Evolutionary conservation across 2,329 filamentous ascomycete species (phyloP), one percentile per base, ranked within the genome.

Genomic region (Beauveria sp.): DNA sequence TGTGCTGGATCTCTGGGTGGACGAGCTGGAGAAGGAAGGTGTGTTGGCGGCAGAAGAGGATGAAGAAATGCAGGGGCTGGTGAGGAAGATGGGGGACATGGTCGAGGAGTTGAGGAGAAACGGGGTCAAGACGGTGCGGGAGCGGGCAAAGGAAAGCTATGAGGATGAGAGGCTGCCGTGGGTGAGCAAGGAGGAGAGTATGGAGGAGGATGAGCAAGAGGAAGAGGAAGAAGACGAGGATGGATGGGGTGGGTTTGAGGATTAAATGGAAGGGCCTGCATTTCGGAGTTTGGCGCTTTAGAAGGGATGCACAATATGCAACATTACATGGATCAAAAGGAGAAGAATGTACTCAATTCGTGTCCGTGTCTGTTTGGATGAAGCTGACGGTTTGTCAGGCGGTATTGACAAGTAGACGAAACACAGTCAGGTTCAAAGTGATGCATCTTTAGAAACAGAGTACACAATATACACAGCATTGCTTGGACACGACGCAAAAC

Each of bases 1-100:
- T 75, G 83, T 92, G 16, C 74, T 96, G 64, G 94, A 99, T 76
- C 83, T 97, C 59, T 97, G 90, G 85, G 83, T 96, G 9, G 94
- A 97, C 72, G 92, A 97, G 80, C 74, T 92, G 68, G 89, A 92
- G 73, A 87, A 86, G 70, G 83, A 85, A 40, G 83, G 86, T 58
- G 78, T 83, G 41, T 66, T 85, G 24, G 67, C 60, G 14, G 74
- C 75, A 41, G 75, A 74, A 10, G 74, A 76, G 34, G 76, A 73
- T 22, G 73, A 14, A 14, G 34, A 37, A 6, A 37, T 37, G 34
- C 34, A 72, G 52, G 75, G 75, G 46, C 84, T 88, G 44, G 67
- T 88, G 26, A 75, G 80, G 61, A 71, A 69, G 37, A 64, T 90
- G 57, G 76, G 85, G 28, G 72, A 73, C 63, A 76, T 87, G 40